Percentiles rank a stretch among this genome's conserved stretches.
phyloP scores from a whole-genome alignment of 352 stramenopile genomes.

The Peronospora belbahrii region DNA sequence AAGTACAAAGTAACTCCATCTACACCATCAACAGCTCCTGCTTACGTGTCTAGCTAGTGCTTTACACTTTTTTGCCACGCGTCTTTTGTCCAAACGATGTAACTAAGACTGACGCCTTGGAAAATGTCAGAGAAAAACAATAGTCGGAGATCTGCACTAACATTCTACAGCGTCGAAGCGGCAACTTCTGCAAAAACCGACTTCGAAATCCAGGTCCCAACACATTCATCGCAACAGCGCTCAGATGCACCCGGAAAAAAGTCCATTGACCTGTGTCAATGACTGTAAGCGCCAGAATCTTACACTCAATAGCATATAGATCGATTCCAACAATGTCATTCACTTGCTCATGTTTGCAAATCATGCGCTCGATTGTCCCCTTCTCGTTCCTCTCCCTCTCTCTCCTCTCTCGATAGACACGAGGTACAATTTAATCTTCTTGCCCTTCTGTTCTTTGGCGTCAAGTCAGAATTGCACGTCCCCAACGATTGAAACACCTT shows the following conservation, averaged over 20 bases:
- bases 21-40: too few species aligned
- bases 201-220: conserved; percentile 53
- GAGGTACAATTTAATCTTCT: conserved; percentile 37
- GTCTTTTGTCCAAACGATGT: too few species aligned
- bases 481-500: conserved; percentile 30
- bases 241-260: conserved; percentile 40
- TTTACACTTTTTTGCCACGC: too few species aligned
- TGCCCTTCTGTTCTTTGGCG: conserved; percentile 45
- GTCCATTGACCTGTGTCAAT: conserved; percentile 32
- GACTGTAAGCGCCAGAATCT: conserved; percentile 23
- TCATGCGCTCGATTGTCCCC: too few species aligned
- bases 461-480: conserved; percentile 38
- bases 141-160: conserved; percentile 14
- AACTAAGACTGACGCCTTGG: too few species aligned
- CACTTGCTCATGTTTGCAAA: too few species aligned
- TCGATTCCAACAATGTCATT: conserved; percentile 7
- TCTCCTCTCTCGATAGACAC: conserved; percentile 20
- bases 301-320: conserved; percentile 10
- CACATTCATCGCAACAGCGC: conserved; percentile 58
- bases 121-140: too few species aligned
- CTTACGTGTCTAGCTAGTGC: too few species aligned
- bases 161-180: conserved; percentile 5
- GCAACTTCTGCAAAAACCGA: conserved; percentile 20
- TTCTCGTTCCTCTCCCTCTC: too few species aligned
- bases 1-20: too few species aligned